Evolutionary conservation across 2,329 filamentous ascomycete species (phyloP).

Genomic region (Ceratocystis lukuohia): DNA sequence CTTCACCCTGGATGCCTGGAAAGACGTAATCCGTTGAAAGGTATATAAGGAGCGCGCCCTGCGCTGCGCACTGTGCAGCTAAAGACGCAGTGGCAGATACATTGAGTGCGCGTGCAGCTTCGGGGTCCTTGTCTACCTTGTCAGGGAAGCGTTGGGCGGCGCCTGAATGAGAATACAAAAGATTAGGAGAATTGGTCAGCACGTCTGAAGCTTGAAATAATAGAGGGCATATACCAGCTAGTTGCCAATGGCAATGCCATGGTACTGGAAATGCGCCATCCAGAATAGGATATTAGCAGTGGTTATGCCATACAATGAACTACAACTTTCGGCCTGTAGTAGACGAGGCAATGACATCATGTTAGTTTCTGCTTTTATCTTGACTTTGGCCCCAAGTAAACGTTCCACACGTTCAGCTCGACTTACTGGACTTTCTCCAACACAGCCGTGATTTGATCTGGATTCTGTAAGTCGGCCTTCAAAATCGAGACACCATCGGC

Average conservation of each 20-base stretch:
- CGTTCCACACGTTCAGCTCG: not conserved
- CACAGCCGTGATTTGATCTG: conserved; percentile 34
- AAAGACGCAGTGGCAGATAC: conserved; percentile 55
- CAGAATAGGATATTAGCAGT: not conserved
- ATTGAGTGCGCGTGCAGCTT: conserved; percentile 60
- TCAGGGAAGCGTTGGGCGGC: conserved; percentile 83
- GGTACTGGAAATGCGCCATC: not conserved
- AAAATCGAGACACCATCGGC: conserved; percentile 56
- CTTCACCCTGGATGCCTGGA: conserved; percentile 59
- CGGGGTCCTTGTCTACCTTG: conserved; percentile 66
- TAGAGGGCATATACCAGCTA: not conserved
- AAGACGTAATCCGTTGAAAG: conserved; percentile 79
- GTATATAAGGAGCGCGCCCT: conserved; percentile 55
- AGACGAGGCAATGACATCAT: not conserved
- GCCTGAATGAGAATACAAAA: conserved; percentile 34
- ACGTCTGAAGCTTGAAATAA: not conserved
- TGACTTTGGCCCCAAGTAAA: not conserved
- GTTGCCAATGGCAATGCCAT: not conserved
- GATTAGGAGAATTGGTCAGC: not conserved
- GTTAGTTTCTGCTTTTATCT: not conserved
- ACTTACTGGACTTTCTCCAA: conserved; percentile 44
- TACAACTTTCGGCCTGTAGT: conserved; percentile 58
- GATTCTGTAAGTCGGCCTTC: conserved; percentile 40
- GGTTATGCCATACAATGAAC: conserved; percentile 54
- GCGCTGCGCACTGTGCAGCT: conserved; percentile 49